Percentiles rank a stretch among this genome's conserved stretches.
These are phyloP conservation scores for Tylopilus plumbeoviolaceoides DNA, from an alignment of 768 basidiomycete genomes.

Conservation along the genomic window DNA sequence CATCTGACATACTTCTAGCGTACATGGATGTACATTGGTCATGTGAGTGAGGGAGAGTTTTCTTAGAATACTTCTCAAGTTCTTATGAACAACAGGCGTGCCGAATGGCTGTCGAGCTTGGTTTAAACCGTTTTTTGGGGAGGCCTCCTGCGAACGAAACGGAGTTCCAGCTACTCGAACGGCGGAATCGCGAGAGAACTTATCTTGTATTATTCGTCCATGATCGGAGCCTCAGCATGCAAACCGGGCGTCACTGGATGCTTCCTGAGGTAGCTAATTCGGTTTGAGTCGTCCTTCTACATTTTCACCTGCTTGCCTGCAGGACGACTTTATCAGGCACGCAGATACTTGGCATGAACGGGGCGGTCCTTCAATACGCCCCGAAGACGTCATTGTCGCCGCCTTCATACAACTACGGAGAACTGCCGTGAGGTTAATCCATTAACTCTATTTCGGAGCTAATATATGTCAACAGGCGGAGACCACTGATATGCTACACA, in stretches of 20 bases:
- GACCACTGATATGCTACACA: constrained; percentile 69
- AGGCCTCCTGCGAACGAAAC: constrained; percentile 56
- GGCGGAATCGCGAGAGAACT: constrained; percentile 81
- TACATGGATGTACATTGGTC: constrained; percentile 86
- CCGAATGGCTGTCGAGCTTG: constrained; percentile 83
- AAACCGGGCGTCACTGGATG: constrained; percentile 87
- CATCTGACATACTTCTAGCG: constrained; percentile 41
- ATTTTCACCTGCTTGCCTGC: constrained; percentile 8
- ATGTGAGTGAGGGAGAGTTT: constrained; percentile 48
- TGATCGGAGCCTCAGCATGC: constrained; percentile 81
- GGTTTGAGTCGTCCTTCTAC: constrained; percentile 1
- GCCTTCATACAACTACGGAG: constrained; percentile 75
- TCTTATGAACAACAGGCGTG: constrained; percentile 51
- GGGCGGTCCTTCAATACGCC: constrained; percentile 48
- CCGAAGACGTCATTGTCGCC: constrained; percentile 78
- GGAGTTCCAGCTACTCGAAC: constrained; percentile 63
- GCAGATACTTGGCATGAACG: constrained; percentile 68
- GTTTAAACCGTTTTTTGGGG: constrained; percentile 65
- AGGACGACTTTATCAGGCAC: constrained; percentile 71
- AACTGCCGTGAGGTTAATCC: constrained; percentile 57
- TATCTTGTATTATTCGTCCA: constrained; percentile 85
- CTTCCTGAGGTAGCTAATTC: constrained; percentile 54
- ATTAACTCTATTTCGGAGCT: neutral
- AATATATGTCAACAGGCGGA: constrained; percentile 48
- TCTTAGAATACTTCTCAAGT: neutral